Evolutionary conservation across 345 rosid genomes (phyloP), one percentile per base, ranked within the genome.

Genomic region (Nasturtium officinale): DNA sequence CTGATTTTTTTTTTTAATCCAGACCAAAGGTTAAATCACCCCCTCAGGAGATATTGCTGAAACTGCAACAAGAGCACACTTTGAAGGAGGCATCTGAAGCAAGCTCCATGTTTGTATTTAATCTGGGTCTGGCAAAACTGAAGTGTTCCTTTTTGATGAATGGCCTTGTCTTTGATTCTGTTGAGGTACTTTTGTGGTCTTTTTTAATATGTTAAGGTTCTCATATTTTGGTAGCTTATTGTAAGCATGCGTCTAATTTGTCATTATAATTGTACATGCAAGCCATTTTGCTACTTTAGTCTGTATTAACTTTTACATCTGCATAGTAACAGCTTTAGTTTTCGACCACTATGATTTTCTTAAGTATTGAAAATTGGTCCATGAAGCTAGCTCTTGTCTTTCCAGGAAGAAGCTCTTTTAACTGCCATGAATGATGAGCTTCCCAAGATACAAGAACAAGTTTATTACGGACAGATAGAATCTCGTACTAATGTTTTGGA

Each of bases 361-460:
- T 37, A 50, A 51, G 58, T 25, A 52, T 45, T 54, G 58, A 35
- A 67, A 52, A 16, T 60, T 61, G 25, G 52, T 47, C 60, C 58
- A 53, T 78, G 71, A 67, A 66, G 76, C 65, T 71, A 57, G 56
- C 33, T 35, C 67, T 71, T 69, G 26, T 69, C 43, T 66, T 82
- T 59, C 58, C 85, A 95, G 97, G 99, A 91, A 77, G 86, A 79
- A 69, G 52, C 90, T 64, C 96, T 91, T 63, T 75, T 86, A 77
- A 91, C 66, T 85, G 93, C 97, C 72, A 91, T 95, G 96, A 95
- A 91, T 75, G 97, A 89, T 21, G 97, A 95, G 79, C 96, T 91
- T 75, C 86, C 90, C 48, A 95, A 85, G 83, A 86, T 95, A 76
- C 99, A 95, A 77, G 97, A 95, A 77, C 96, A 91, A 82, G 97